A percentile compares a stretch with the other conserved stretches of the same genome.
Evolutionary conservation across 768 basidiomycete genomes (phyloP).

Genomic region (Chlorophyllum brunneum): DNA sequence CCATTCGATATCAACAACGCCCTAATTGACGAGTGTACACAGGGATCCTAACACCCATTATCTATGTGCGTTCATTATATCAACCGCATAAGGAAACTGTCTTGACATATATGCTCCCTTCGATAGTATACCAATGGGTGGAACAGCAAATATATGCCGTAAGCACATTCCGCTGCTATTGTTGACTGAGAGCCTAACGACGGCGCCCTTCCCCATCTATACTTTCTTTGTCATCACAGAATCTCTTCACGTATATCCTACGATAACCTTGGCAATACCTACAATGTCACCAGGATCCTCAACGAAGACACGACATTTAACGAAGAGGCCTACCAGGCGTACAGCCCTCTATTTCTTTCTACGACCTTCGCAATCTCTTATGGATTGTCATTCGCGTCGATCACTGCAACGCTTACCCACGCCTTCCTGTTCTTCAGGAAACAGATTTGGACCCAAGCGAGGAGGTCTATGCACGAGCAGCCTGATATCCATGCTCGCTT

Average conservation of each 20-base stretch:
- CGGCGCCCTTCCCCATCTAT: too few species aligned
- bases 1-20: neutral
- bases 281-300: constrained; percentile 55
- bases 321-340: constrained; percentile 44
- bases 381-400: constrained; percentile 72
- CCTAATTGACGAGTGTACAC: neutral
- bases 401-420: constrained; percentile 70
- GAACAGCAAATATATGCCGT: constrained; percentile 53
- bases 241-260: constrained; percentile 60
- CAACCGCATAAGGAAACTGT: too few species aligned
- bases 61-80: constrained; percentile 37
- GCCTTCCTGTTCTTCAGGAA: constrained; percentile 68
- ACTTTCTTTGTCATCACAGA: constrained; percentile 21
- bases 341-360: constrained; percentile 59
- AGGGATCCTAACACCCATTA: constrained; percentile 54
- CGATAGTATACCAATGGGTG: constrained; percentile 65
- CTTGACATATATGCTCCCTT: too few species aligned
- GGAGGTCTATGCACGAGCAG: constrained; percentile 67
- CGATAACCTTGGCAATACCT: constrained; percentile 53
- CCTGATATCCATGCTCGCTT: constrained; percentile 79
- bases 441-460: constrained; percentile 66
- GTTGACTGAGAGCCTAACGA: neutral
- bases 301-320: constrained; percentile 50
- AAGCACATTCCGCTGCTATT: constrained; percentile 17
- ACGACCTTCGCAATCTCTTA: constrained; percentile 76